Percentiles rank a stretch among this genome's conserved stretches.
Evolutionary conservation across 1,284 basidiomycete genomes (phyloP).

Genomic region (Rhodofomes roseus): DNA sequence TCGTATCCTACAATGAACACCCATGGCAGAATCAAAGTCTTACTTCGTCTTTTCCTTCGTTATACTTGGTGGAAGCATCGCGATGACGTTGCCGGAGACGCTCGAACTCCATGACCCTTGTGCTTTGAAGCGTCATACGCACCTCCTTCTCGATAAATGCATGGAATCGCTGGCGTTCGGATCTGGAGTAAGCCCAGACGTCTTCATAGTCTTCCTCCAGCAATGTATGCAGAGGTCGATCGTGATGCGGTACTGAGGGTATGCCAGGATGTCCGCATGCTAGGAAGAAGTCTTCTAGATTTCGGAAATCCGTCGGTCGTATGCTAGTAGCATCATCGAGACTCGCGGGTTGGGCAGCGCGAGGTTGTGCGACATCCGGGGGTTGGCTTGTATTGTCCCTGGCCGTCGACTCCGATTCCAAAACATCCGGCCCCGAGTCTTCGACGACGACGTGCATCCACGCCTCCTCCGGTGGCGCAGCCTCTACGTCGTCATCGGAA

Average conservation of each 20-base stretch:
- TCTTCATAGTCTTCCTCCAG: constrained; percentile 7
- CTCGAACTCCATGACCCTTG: constrained; percentile 35
- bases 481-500: constrained; percentile 5
- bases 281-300: constrained; percentile 21
- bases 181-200: constrained; percentile 25
- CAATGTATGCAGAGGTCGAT: constrained; percentile 15
- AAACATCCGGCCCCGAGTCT: neutral
- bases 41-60: constrained; percentile 36
- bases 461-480: constrained; percentile 13
- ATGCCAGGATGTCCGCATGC: constrained; percentile 16
- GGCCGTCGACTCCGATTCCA: neutral
- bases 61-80: constrained; percentile 24
- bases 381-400: neutral
- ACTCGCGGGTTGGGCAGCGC: neutral
- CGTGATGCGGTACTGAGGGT: constrained; percentile 13
- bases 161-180: constrained; percentile 22
- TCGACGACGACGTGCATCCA: constrained; percentile 11
- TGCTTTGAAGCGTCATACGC: constrained; percentile 24
- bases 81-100: constrained; percentile 31
- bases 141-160: constrained; percentile 21
- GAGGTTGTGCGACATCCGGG: neutral
- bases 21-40: neutral
- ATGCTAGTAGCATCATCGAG: neutral
- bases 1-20: neutral
- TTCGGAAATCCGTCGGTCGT: constrained; percentile 24